Percentiles rank a stretch among this genome's conserved stretches.
These are phyloP conservation scores for Paracoccidioides lutzii DNA, from an alignment of 2,329 filamentous ascomycete species.

Conservation along the genomic window DNA sequence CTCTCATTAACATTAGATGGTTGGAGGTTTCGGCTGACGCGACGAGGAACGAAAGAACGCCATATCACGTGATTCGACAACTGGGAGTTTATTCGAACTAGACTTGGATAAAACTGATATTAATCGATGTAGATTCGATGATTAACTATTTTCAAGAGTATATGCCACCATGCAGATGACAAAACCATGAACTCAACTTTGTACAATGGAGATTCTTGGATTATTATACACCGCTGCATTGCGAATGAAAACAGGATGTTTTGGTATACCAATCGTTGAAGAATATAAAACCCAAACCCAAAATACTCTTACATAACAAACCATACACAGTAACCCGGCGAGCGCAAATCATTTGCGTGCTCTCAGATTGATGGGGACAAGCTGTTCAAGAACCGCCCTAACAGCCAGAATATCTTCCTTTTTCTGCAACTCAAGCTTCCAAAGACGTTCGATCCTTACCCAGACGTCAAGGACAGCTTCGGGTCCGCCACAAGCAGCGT, in stretches of 20 bases:
- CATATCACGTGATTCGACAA: constrained; percentile 18
- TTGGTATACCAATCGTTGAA: neutral
- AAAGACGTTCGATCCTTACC: constrained; percentile 28
- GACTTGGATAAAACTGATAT: neutral
- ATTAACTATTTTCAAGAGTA: neutral
- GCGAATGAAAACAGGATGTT: neutral
- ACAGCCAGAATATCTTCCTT: constrained; percentile 25
- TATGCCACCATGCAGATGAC: neutral
- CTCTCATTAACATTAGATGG: neutral
- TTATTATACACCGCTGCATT: neutral
- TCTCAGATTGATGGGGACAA: constrained; percentile 11
- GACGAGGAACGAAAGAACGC: constrained; percentile 5
- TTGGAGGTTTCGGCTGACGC: neutral
- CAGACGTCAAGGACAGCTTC: constrained; percentile 27
- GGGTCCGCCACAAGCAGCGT: constrained; percentile 25
- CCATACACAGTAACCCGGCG: neutral
- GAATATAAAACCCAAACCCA: neutral
- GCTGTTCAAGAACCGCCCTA: constrained; percentile 26
- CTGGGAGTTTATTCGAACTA: no score
- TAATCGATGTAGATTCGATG: neutral
- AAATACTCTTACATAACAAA: neutral
- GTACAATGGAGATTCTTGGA: neutral
- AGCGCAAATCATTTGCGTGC: neutral
- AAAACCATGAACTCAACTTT: neutral
- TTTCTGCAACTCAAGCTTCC: constrained; percentile 26